A percentile compares a stretch with the other conserved stretches of the same genome.
phyloP scores from a whole-genome alignment of 768 basidiomycete genomes.

The Pisolithus marmoratus region DNA sequence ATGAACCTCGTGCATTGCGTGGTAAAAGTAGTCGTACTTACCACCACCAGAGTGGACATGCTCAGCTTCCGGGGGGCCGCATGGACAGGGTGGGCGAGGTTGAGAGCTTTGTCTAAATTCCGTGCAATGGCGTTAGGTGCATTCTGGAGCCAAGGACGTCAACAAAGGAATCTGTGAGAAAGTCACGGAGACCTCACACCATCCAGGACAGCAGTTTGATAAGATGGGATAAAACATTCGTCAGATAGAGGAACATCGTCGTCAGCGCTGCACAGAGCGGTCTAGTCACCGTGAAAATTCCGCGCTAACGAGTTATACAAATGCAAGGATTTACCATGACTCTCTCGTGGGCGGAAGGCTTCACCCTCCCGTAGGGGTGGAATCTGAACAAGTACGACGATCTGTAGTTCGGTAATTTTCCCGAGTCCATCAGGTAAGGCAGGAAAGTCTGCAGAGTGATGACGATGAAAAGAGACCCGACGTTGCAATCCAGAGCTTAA shows the following conservation, averaged over 20 bases:
- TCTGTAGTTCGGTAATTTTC: constrained; percentile 6
- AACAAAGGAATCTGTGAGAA: not conserved
- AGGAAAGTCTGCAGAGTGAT: not conserved
- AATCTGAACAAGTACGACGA: constrained; percentile 7
- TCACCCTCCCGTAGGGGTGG: constrained; percentile 8
- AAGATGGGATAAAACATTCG: not conserved
- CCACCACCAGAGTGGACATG: no score
- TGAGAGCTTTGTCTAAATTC: no score
- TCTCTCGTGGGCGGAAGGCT: constrained; percentile 3
- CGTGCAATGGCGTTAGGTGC: no score
- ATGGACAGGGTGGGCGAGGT: no score
- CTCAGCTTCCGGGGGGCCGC: no score
- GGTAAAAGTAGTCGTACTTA: no score
- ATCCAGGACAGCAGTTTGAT: not conserved
- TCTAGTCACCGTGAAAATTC: not conserved
- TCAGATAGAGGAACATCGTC: not conserved
- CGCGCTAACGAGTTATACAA: no score
- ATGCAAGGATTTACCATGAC: not conserved
- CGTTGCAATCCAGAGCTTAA: not conserved
- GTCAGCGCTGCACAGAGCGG: not conserved
- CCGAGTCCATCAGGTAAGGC: not conserved
- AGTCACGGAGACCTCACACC: not conserved
- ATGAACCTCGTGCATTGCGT: no score
- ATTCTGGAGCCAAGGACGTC: no score
- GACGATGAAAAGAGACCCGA: not conserved